phyloP scores from a whole-genome alignment of 75 land plant genomes.

The Ceratopteris richardii region DNA sequence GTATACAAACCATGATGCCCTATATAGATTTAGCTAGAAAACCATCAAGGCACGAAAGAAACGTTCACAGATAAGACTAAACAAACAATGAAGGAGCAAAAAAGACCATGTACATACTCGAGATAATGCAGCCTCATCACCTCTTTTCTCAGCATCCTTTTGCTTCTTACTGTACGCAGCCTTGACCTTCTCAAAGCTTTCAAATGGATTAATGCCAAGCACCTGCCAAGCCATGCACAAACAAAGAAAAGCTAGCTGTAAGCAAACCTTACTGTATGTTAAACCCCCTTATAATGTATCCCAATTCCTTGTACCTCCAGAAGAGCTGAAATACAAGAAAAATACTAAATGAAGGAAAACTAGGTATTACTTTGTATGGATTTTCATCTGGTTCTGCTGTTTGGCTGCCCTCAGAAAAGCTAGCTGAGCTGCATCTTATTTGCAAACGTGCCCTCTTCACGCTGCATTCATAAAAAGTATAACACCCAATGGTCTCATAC shows the following conservation, averaged over 20 bases:
- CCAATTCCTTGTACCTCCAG: too few relatives aligned
- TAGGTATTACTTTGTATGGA: conserved; percentile 7
- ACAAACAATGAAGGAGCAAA: background rate
- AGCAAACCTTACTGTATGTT: too few relatives aligned
- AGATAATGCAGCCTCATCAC: conserved; percentile 60
- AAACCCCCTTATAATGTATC: too few relatives aligned
- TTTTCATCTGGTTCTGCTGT: conserved; percentile 8
- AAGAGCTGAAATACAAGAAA: too few relatives aligned
- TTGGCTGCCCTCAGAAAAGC: background rate
- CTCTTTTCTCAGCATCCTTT: conserved; percentile 82
- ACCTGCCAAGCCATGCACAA: conserved; percentile 46
- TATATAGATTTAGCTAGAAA: too few relatives aligned
- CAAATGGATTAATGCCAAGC: conserved; percentile 82
- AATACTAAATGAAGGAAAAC: too few relatives aligned
- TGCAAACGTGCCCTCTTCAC: background rate
- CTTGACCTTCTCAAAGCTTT: conserved; percentile 73
- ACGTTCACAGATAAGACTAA: too few relatives aligned
- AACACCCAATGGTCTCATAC: too few relatives aligned
- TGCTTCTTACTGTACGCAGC: conserved; percentile 47
- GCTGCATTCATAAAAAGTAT: too few relatives aligned
- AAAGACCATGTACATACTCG: conserved; percentile 40
- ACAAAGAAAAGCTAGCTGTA: too few relatives aligned
- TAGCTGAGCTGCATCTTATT: background rate
- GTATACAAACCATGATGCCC: too few relatives aligned
- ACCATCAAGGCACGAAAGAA: too few relatives aligned